Conservation (phyloP, 345 rosid species). For the Leavenworthia alabamica region DNA sequence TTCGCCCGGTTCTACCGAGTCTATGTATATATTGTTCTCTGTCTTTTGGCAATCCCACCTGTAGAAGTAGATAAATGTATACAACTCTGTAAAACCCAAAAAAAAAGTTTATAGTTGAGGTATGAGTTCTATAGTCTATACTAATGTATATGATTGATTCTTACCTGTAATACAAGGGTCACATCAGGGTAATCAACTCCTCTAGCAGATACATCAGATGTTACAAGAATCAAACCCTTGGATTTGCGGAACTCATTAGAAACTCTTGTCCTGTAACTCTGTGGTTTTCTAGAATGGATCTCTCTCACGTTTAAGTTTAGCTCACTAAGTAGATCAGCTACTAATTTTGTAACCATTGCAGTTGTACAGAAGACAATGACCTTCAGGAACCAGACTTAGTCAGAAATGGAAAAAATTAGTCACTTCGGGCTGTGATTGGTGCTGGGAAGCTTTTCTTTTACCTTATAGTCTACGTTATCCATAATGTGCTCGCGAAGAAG, state of each 20-base stretch:
- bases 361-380: slow-evolving; percentile 95
- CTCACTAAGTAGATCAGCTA: slow-evolving; percentile 67
- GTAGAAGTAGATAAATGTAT: not conserved
- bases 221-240: slow-evolving; percentile 85
- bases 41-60: slow-evolving; percentile 87
- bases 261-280: slow-evolving; percentile 80
- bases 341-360: slow-evolving; percentile 85
- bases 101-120: not conserved
- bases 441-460: slow-evolving; percentile 20
- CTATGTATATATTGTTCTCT: slow-evolving; percentile 92
- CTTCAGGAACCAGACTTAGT: slow-evolving; percentile 32
- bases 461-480: slow-evolving; percentile 78
- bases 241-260: slow-evolving; percentile 94
- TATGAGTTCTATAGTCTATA: not conserved
- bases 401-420: not conserved
- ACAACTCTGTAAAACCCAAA: not conserved
- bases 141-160: not conserved
- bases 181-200: slow-evolving; percentile 99
- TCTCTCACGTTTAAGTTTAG: slow-evolving; percentile 77
- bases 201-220: slow-evolving; percentile 97
- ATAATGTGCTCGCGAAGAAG: slow-evolving; percentile 75
- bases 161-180: slow-evolving; percentile 91
- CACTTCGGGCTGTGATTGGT: not conserved
- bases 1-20: slow-evolving; percentile 92
- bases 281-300: slow-evolving; percentile 94